These are phyloP conservation scores for Calycina herbarum DNA, from an alignment of 2,329 filamentous ascomycete species.

Conservation along the genomic window DNA sequence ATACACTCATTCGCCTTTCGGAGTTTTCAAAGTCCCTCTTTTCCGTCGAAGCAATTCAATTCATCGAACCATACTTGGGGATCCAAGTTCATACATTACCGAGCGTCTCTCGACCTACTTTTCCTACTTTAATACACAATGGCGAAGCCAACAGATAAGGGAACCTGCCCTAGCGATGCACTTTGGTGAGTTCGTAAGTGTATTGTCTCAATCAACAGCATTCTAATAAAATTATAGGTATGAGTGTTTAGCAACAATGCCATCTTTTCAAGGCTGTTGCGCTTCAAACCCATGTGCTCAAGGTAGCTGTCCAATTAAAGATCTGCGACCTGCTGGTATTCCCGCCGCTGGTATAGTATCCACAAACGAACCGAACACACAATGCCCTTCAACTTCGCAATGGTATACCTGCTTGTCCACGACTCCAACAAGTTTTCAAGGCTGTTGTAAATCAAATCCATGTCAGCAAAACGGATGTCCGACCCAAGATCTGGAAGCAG, in stretches of 20 bases:
- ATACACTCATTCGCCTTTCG: slow-evolving; percentile 3
- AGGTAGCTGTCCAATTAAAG: slow-evolving; percentile 16
- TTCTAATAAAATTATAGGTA: slow-evolving; percentile 34
- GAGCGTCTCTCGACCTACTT: background rate
- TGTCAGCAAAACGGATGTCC: slow-evolving; percentile 7
- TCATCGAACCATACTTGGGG: background rate
- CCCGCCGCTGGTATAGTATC: background rate
- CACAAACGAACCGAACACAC: background rate
- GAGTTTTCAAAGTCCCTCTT: background rate
- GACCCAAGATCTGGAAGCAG: slow-evolving; percentile 1
- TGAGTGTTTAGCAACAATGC: slow-evolving; percentile 19
- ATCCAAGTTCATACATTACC: background rate
- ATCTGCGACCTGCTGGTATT: slow-evolving; percentile 25
- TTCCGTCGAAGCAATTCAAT: background rate
- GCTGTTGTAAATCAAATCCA: slow-evolving; percentile 1
- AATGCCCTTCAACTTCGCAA: background rate
- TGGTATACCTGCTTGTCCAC: background rate
- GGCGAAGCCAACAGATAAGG: slow-evolving; percentile 7
- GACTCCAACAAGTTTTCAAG: background rate
- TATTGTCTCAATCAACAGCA: background rate
- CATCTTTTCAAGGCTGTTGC: slow-evolving; percentile 26
- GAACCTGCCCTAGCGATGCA: slow-evolving; percentile 1
- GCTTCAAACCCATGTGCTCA: slow-evolving; percentile 22
- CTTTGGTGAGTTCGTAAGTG: background rate
- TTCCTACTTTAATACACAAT: background rate